These are phyloP conservation scores for Teratosphaeria viscida DNA, from an alignment of 2,329 filamentous ascomycete genomes.

Conservation along the genomic window DNA sequence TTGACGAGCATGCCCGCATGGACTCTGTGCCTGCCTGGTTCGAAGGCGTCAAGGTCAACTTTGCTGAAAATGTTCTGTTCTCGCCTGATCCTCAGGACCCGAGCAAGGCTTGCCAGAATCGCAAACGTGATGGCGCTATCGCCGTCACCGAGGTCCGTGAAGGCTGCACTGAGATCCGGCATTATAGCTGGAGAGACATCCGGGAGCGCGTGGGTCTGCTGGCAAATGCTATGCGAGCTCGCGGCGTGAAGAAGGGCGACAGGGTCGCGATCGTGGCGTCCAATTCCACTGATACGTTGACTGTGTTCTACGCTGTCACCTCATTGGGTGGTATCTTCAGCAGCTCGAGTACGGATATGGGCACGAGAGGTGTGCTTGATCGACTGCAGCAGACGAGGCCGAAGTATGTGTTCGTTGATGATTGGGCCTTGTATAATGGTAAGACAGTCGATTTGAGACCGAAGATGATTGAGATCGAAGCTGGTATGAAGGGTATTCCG, in stretches of 20 bases:
- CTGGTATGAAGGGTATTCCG: slow-evolving; percentile 48
- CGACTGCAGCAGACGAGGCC: slow-evolving; percentile 64
- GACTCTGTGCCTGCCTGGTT: slow-evolving; percentile 69
- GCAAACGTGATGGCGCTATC: slow-evolving; percentile 62
- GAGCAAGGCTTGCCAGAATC: slow-evolving; percentile 39
- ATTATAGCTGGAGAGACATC: slow-evolving; percentile 59
- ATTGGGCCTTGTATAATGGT: slow-evolving; percentile 69
- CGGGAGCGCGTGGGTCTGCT: slow-evolving; percentile 48
- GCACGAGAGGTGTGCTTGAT: slow-evolving; percentile 65
- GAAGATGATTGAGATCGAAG: slow-evolving; percentile 60
- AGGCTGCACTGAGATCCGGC: slow-evolving; percentile 41
- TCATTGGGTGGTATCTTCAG: slow-evolving; percentile 68
- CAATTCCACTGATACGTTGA: slow-evolving; percentile 64
- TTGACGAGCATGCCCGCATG: slow-evolving; percentile 61
- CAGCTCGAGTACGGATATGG: slow-evolving; percentile 73
- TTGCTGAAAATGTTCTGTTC: slow-evolving; percentile 71
- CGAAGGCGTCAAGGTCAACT: slow-evolving; percentile 61
- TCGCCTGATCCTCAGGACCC: slow-evolving; percentile 34
- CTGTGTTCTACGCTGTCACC: slow-evolving; percentile 58
- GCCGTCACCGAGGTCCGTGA: slow-evolving; percentile 65
- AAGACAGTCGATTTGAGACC: slow-evolving; percentile 59
- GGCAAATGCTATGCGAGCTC: slow-evolving; percentile 54
- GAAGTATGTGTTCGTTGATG: slow-evolving; percentile 74
- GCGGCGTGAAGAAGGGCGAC: slow-evolving; percentile 61
- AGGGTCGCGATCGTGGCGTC: slow-evolving; percentile 64